Evolutionary conservation across 2,329 filamentous ascomycete genomes (phyloP).

Genomic region (Aspergillus sp.): DNA sequence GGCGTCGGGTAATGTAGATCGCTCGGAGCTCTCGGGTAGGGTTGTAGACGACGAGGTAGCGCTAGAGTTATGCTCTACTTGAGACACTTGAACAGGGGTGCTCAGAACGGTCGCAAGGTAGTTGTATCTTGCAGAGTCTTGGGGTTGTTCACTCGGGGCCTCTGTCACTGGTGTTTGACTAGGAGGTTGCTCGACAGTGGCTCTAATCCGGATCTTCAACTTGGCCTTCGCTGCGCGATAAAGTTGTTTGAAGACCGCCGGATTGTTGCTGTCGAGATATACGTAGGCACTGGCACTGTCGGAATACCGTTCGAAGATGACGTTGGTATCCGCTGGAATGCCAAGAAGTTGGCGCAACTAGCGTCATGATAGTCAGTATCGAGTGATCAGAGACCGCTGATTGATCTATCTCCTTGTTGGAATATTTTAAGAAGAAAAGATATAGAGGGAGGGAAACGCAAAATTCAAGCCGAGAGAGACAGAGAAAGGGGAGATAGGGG

Average conservation of each 20-base stretch:
- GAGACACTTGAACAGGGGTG: constrained; percentile 31
- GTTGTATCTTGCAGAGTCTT: constrained; percentile 36
- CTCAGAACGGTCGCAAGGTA: constrained; percentile 51
- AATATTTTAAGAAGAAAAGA: background rate
- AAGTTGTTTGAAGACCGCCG: constrained; percentile 91
- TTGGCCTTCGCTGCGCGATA: constrained; percentile 97
- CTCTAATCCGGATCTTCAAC: constrained; percentile 89
- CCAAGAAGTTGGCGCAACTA: constrained; percentile 73
- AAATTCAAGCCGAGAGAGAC: background rate
- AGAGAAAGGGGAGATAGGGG: background rate
- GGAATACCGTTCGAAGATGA: constrained; percentile 88
- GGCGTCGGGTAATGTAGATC: constrained; percentile 14
- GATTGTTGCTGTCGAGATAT: constrained; percentile 75
- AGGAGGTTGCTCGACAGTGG: constrained; percentile 52
- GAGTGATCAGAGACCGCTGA: constrained; percentile 20
- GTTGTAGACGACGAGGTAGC: constrained; percentile 18
- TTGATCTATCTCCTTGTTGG: background rate
- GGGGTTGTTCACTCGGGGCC: constrained; percentile 19
- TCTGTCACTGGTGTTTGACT: constrained; percentile 22
- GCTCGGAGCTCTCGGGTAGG: constrained; percentile 13
- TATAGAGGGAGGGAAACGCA: background rate
- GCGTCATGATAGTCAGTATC: constrained; percentile 26
- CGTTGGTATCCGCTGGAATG: constrained; percentile 65
- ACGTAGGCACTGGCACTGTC: constrained; percentile 86
- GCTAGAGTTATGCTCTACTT: constrained; percentile 17